phyloP scores from a whole-genome alignment of 2,329 filamentous ascomycete genomes.

The Colletotrichum cuscutae region DNA sequence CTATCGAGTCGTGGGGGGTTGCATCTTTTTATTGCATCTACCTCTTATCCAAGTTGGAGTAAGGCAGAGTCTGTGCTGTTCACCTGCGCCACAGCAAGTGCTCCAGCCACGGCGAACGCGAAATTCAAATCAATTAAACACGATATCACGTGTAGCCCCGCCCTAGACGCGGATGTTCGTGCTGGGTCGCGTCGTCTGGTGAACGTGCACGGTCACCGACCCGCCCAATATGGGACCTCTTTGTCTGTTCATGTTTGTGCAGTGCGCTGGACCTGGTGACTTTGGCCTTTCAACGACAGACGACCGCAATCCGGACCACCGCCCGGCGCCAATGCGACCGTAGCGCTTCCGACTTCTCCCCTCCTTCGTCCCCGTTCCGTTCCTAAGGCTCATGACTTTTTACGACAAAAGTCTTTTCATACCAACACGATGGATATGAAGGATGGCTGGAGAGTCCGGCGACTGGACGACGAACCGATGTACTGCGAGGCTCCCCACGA shows the following conservation, averaged over 20 bases:
- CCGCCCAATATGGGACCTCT: conserved; percentile 8
- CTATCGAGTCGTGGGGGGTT: conserved; percentile 16
- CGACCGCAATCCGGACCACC: conserved; percentile 8
- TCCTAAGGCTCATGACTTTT: not conserved
- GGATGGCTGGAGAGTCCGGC: conserved; percentile 20
- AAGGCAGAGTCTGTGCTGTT: not conserved
- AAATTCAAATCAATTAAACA: conserved; percentile 25
- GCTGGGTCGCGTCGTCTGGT: conserved; percentile 33
- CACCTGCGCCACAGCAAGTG: not conserved
- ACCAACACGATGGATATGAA: conserved; percentile 9
- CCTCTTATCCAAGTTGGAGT: not conserved
- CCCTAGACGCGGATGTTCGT: not conserved
- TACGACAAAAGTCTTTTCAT: not conserved
- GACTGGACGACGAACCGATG: conserved; percentile 45
- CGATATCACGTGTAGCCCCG: conserved; percentile 20
- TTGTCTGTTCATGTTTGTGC: conserved; percentile 10
- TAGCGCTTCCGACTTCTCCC: not conserved
- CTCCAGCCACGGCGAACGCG: not conserved
- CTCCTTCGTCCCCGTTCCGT: not conserved
- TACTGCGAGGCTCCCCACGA: conserved; percentile 57
- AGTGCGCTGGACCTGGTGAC: not conserved
- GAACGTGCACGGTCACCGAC: conserved; percentile 29
- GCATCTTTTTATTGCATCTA: not conserved
- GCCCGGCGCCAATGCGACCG: conserved; percentile 28
- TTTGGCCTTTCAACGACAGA: conserved; percentile 12